These are phyloP conservation scores for Arctostaphylos glauca DNA, from an alignment of 148 eudicot species.

Conservation along the genomic window DNA sequence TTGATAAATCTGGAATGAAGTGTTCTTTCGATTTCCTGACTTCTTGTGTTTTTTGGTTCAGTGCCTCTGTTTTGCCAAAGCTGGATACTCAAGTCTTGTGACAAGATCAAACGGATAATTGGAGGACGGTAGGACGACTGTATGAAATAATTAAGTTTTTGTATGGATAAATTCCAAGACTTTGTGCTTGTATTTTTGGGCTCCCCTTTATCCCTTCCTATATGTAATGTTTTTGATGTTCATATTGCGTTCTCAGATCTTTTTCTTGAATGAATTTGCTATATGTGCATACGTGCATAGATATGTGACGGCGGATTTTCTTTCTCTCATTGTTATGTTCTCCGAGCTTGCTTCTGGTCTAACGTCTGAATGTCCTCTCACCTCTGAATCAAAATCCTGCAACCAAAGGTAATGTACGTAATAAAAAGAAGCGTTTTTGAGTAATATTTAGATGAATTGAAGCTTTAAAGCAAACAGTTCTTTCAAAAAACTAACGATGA, in stretches of 20 bases:
- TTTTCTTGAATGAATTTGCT: neutral
- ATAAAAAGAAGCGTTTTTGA: too few species aligned
- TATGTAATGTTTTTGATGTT: neutral
- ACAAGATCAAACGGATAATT: neutral
- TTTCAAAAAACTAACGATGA: too few species aligned
- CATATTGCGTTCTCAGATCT: neutral
- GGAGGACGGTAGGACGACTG: neutral
- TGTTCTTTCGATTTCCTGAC: neutral
- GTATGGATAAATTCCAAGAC: neutral
- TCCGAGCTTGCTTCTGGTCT: neutral
- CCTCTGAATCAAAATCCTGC: too few species aligned
- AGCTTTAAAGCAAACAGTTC: too few species aligned
- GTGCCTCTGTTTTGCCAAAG: constrained; percentile 8
- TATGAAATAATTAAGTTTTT: neutral
- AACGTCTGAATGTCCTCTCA: too few species aligned
- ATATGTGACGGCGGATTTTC: neutral
- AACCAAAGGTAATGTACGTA: too few species aligned
- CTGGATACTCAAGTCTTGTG: neutral
- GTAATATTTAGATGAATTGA: too few species aligned
- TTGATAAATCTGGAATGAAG: constrained; percentile 3
- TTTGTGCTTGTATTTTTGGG: neutral
- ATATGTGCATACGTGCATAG: neutral
- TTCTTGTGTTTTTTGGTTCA: neutral
- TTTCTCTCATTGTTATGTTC: neutral
- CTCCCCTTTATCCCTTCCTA: neutral